These are phyloP conservation scores for Zygotorulaspora sp. DNA, from an alignment of 805 yeast genomes.

Conservation along the genomic window DNA sequence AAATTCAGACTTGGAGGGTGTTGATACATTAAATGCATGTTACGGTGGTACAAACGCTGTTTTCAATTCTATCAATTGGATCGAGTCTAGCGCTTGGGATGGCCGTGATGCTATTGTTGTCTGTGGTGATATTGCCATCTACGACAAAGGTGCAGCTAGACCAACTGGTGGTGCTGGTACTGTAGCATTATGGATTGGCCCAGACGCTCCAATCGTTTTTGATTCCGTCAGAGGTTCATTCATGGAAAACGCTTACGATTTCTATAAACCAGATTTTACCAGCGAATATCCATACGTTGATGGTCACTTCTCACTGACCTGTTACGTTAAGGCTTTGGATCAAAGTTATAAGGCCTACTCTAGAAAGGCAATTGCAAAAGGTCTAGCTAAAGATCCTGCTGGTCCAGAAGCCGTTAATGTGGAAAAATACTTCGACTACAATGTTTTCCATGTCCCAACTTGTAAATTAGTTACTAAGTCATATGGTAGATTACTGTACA, in stretches of 20 bases:
- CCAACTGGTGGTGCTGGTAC: constrained; percentile 99
- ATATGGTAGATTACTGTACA: constrained; percentile 84
- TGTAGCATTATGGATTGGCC: constrained; percentile 91
- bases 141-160: constrained; percentile 95
- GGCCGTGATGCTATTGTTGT: constrained; percentile 97
- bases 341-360: constrained; percentile 78
- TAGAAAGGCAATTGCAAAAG: constrained; percentile 58
- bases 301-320: constrained; percentile 90
- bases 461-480: constrained; percentile 93
- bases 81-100: constrained; percentile 95
- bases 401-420: constrained; percentile 60
- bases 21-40: constrained; percentile 95
- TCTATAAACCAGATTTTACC: constrained; percentile 96
- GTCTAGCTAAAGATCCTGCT: constrained; percentile 41
- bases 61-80: constrained; percentile 91
- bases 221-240: constrained; percentile 85
- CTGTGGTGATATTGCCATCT: constrained; percentile 96
- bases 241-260: constrained; percentile 97
- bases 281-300: constrained; percentile 96
- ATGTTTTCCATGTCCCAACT: constrained; percentile 96
- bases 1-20: constrained; percentile 89
- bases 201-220: constrained; percentile 94
- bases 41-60: constrained; percentile 97
- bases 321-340: constrained; percentile 93
- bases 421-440: constrained; percentile 76